A percentile compares a stretch with the other conserved stretches of the same genome.
Conservation (phyloP, 768 basidiomycete species). For the Candolleomyces efflorescens region DNA sequence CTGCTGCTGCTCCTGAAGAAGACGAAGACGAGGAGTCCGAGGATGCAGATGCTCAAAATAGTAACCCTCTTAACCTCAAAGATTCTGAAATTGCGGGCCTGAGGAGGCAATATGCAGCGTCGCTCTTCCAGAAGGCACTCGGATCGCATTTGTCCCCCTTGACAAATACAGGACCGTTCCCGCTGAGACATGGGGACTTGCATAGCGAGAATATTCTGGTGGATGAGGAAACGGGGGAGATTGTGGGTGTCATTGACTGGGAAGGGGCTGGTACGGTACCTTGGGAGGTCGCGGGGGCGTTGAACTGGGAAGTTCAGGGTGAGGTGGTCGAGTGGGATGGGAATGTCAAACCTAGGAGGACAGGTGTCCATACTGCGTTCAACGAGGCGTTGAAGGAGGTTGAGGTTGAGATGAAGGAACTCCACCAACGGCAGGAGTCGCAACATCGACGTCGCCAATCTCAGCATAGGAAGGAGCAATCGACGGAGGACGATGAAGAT, state of each 20-base stretch:
- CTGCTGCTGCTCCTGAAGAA: constrained; percentile 24
- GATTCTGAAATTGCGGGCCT: constrained; percentile 11
- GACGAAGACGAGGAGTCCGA: constrained; percentile 16
- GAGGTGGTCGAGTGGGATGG: constrained; percentile 21
- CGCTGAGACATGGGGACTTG: constrained; percentile 38
- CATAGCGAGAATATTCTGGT: constrained; percentile 40
- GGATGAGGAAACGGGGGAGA: constrained; percentile 32
- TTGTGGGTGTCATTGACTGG: constrained; percentile 39
- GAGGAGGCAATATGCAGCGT: constrained; percentile 34
- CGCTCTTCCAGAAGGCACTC: constrained; percentile 36
- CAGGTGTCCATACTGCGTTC: constrained; percentile 14
- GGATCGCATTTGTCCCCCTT: constrained; percentile 36
- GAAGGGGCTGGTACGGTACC: constrained; percentile 40
- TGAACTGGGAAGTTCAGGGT: constrained; percentile 38
- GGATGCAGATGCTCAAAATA: constrained; percentile 1
- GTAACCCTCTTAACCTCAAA: background rate
- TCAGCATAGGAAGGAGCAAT: no score
- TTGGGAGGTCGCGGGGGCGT: constrained; percentile 40
- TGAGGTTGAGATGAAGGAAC: constrained; percentile 1
- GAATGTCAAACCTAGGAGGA: background rate
- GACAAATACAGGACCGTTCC: constrained; percentile 36
- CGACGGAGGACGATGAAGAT: no score
- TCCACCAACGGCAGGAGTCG: background rate
- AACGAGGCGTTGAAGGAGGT: constrained; percentile 11
- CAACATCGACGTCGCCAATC: background rate